Percentiles rank a stretch among this genome's conserved stretches.
Evolutionary conservation across 2,329 filamentous ascomycete genomes (phyloP).

Genomic region (Albophoma yamanashiensis): DNA sequence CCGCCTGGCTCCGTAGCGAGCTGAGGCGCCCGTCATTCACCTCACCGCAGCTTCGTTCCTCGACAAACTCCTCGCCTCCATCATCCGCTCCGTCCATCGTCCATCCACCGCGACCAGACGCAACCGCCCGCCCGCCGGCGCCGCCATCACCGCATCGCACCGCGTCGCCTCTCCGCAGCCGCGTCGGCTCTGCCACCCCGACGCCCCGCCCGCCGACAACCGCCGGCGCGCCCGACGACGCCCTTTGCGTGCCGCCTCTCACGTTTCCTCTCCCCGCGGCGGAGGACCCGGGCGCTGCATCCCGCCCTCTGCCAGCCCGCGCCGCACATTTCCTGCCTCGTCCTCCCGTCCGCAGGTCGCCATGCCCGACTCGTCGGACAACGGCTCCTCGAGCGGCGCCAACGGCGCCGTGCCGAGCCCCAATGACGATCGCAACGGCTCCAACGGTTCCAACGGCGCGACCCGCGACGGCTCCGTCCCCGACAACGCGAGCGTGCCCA

Average conservation of each 20-base stretch:
- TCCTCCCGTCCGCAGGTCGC: neutral
- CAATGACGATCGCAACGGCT: slow-evolving; percentile 20
- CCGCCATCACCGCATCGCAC: neutral
- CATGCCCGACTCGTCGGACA: slow-evolving; percentile 28
- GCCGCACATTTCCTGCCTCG: neutral
- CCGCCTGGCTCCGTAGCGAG: neutral
- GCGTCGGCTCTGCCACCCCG: neutral
- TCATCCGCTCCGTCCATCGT: neutral
- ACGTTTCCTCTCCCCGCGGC: neutral
- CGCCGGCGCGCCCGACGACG: neutral
- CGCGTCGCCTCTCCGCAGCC: neutral
- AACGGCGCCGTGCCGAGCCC: slow-evolving; percentile 15
- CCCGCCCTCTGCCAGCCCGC: neutral
- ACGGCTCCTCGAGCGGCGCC: slow-evolving; percentile 16
- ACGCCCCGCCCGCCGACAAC: neutral
- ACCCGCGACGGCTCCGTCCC: slow-evolving; percentile 27
- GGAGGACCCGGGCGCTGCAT: neutral
- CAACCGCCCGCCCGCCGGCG: neutral
- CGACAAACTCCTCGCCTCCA: neutral
- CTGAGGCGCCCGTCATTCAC: neutral
- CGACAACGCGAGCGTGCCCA: slow-evolving; percentile 52
- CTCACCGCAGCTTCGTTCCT: neutral
- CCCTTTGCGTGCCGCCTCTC: neutral
- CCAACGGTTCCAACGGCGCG: slow-evolving; percentile 2
- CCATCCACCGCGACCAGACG: neutral